A percentile compares a stretch with the other conserved stretches of the same genome.
Conservation (phyloP, 2,329 filamentous ascomycete species). For the Botrytis galanthina region DNA sequence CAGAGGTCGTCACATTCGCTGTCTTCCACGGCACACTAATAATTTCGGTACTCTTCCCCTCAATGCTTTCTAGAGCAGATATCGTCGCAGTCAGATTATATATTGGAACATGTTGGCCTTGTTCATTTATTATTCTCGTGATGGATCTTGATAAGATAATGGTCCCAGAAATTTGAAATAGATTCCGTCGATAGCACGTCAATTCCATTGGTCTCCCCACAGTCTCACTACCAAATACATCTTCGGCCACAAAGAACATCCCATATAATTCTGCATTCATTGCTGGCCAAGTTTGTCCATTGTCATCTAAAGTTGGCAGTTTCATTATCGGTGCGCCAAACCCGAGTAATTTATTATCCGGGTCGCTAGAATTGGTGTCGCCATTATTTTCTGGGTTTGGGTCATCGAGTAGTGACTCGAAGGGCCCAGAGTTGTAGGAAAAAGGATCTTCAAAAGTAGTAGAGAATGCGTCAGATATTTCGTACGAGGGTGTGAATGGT, state of each 20-base stretch:
- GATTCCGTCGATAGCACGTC: constrained; percentile 90
- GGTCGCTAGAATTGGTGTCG: constrained; percentile 41
- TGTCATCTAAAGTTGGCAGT: constrained; percentile 62
- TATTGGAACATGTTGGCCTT: constrained; percentile 74
- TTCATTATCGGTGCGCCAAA: constrained; percentile 65
- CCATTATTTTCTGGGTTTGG: constrained; percentile 27
- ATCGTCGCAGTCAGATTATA: constrained; percentile 79
- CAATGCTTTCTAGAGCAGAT: constrained; percentile 85
- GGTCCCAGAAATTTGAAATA: constrained; percentile 91
- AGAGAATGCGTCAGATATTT: constrained; percentile 58
- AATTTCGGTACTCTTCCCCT: constrained; percentile 88
- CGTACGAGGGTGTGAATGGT: constrained; percentile 59
- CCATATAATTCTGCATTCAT: constrained; percentile 77
- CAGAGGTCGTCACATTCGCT: constrained; percentile 28
- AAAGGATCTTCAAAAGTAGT: constrained; percentile 67
- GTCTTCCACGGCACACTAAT: constrained; percentile 96
- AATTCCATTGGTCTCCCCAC: constrained; percentile 68
- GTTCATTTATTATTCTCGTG: constrained; percentile 70
- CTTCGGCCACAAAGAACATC: constrained; percentile 83
- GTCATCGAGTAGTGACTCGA: constrained; percentile 43
- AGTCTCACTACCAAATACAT: constrained; percentile 59
- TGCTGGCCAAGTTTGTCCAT: constrained; percentile 60
- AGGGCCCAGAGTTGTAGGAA: constrained; percentile 49
- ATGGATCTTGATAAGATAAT: constrained; percentile 74
- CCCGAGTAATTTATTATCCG: constrained; percentile 70